Percentiles rank a stretch among this genome's conserved stretches.
Conservation (phyloP, 768 basidiomycete species). For the button mushroom (Agaricus bisporus) region DNA sequence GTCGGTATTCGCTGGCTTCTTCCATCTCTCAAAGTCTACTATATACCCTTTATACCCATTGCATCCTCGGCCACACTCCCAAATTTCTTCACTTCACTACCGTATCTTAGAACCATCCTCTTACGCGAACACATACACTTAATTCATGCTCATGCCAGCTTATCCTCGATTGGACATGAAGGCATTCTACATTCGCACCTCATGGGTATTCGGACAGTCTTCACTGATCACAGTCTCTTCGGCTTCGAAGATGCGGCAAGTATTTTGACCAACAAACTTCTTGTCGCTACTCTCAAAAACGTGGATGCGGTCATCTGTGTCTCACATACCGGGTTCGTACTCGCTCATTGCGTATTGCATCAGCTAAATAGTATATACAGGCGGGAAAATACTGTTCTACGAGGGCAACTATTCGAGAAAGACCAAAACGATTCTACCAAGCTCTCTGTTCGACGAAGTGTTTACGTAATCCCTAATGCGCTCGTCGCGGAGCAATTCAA, state of each 20-base stretch:
- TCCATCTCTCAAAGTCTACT: slow-evolving; percentile 87
- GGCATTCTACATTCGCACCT: slow-evolving; percentile 85
- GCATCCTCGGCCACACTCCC: slow-evolving; percentile 92
- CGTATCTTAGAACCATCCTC: slow-evolving; percentile 86
- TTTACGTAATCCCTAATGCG: slow-evolving; percentile 94
- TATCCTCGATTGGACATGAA: slow-evolving; percentile 90
- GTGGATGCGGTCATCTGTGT: slow-evolving; percentile 96
- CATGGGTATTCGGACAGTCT: slow-evolving; percentile 84
- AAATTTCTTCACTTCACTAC: slow-evolving; percentile 88
- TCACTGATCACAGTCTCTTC: slow-evolving; percentile 96
- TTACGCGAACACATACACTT: slow-evolving; percentile 81
- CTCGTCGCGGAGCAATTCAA: slow-evolving; percentile 82
- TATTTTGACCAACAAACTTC: slow-evolving; percentile 93
- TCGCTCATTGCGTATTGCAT: not conserved
- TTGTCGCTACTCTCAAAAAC: slow-evolving; percentile 80
- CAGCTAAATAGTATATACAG: slow-evolving; percentile 31
- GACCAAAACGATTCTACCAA: slow-evolving; percentile 36
- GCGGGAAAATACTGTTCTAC: slow-evolving; percentile 94
- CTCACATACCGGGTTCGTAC: slow-evolving; percentile 84
- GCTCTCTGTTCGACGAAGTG: slow-evolving; percentile 45
- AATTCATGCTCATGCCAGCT: slow-evolving; percentile 87
- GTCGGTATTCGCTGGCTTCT: slow-evolving; percentile 87
- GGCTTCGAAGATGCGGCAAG: slow-evolving; percentile 97
- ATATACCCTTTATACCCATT: slow-evolving; percentile 86
- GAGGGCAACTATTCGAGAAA: slow-evolving; percentile 69